Conservation (phyloP, 768 basidiomycete species). For the Rhodotorula diobovata region DNA sequence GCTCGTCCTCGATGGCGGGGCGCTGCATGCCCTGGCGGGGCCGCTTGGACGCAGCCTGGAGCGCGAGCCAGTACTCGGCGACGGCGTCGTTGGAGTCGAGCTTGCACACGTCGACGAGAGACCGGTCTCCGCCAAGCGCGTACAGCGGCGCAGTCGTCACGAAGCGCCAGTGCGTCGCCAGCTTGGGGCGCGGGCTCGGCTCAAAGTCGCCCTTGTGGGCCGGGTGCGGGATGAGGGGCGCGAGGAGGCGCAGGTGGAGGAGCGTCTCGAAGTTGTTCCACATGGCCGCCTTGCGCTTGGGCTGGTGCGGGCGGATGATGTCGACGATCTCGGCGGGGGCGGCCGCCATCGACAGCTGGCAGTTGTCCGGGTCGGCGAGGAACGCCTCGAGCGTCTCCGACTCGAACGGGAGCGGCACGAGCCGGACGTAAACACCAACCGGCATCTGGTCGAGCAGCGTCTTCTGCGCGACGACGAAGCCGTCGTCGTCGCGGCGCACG, state of each 20-base stretch:
- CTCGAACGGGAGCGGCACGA: constrained; percentile 59
- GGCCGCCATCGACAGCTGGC: constrained; percentile 41
- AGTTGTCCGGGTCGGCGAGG: constrained; percentile 52
- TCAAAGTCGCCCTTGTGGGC: neutral
- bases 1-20: neutral
- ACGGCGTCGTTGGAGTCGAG: constrained; percentile 46
- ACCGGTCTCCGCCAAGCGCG: neutral
- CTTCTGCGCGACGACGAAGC: constrained; percentile 56
- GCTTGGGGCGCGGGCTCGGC: neutral
- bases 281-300: constrained; percentile 48
- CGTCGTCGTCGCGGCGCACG: constrained; percentile 52
- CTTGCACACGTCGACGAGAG: constrained; percentile 2
- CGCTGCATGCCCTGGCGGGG: neutral
- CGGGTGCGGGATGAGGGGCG: constrained; percentile 50
- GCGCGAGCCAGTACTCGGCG: constrained; percentile 58
- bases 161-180: constrained; percentile 24
- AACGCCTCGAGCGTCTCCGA: constrained; percentile 59
- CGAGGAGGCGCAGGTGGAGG: constrained; percentile 57
- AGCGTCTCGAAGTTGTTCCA: constrained; percentile 57
- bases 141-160: constrained; percentile 11
- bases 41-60: constrained; percentile 46
- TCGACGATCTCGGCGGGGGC: constrained; percentile 15
- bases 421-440: constrained; percentile 60
- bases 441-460: constrained; percentile 65
- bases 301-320: constrained; percentile 12